These are phyloP conservation scores for Apiotrichum mycotoxinovorans DNA, from an alignment of 1,284 basidiomycete genomes.

Conservation along the genomic window DNA sequence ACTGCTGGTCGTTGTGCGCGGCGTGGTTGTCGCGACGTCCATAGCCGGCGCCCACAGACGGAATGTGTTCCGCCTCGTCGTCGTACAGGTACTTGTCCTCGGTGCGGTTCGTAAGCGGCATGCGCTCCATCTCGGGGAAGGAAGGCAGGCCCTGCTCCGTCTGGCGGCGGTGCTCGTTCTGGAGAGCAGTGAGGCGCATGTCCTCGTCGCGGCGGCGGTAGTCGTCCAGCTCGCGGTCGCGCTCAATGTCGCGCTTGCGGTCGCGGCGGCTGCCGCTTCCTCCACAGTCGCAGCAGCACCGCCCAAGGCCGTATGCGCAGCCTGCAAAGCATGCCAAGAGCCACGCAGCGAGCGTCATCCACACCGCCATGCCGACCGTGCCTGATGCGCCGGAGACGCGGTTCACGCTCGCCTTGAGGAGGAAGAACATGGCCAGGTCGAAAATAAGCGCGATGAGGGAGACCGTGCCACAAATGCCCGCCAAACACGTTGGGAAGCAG, in stretches of 20 bases:
- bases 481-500: conserved; percentile 76
- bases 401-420: conserved; percentile 73
- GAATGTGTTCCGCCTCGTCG: conserved; percentile 2
- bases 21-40: conserved; percentile 3
- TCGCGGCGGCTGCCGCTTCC: conserved; percentile 54
- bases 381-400: conserved; percentile 64
- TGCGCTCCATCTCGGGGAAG: conserved; percentile 36
- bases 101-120: conserved; percentile 30
- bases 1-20: not conserved
- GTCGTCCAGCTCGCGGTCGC: conserved; percentile 29
- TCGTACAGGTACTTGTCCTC: conserved; percentile 45
- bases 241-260: conserved; percentile 26
- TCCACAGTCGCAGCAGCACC: conserved; percentile 78
- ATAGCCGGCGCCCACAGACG: conserved; percentile 39
- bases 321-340: conserved; percentile 75
- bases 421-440: conserved; percentile 78
- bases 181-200: conserved; percentile 39
- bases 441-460: conserved; percentile 78
- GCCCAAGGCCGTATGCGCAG: conserved; percentile 74
- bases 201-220: conserved; percentile 15
- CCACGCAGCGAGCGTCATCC: conserved; percentile 82
- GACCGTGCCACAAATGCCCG: conserved; percentile 67
- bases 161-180: conserved; percentile 35
- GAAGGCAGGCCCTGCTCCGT: conserved; percentile 40
- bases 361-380: conserved; percentile 70